Percentiles rank a stretch among this genome's conserved stretches.
Conservation (phyloP, 208 protist genomes). For the Crithidia thermophila region DNA sequence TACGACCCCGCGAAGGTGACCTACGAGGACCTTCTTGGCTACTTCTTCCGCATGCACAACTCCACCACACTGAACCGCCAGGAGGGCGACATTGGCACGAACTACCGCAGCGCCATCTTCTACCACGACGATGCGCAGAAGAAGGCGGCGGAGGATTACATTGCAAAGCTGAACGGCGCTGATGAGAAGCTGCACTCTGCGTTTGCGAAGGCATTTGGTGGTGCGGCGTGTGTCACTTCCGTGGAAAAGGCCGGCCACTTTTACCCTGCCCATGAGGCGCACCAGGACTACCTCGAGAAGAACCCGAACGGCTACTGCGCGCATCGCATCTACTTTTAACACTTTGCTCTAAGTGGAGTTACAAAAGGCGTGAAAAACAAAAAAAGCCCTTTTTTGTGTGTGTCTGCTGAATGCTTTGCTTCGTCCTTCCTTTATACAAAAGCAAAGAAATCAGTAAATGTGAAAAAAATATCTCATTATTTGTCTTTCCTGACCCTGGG, state of each 20-base stretch:
- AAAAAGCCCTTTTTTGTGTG: neutral
- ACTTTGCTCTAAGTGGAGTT: too few species aligned
- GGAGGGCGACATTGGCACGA: slow-evolving; percentile 90
- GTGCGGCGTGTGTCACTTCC: slow-evolving; percentile 61
- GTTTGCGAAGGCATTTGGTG: slow-evolving; percentile 76
- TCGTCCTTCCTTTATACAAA: too few species aligned
- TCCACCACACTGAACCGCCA: slow-evolving; percentile 94
- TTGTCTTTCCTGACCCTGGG: neutral
- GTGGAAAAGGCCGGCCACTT: slow-evolving; percentile 69
- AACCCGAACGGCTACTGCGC: slow-evolving; percentile 80
- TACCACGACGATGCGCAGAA: slow-evolving; percentile 92
- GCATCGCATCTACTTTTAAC: slow-evolving; percentile 78
- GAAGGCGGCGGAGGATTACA: slow-evolving; percentile 71
- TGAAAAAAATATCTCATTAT: too few species aligned
- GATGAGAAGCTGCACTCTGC: slow-evolving; percentile 56
- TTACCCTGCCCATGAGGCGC: slow-evolving; percentile 87
- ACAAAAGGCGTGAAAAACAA: too few species aligned
- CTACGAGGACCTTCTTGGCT: slow-evolving; percentile 87
- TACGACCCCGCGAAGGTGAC: slow-evolving; percentile 84
- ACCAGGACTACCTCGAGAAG: slow-evolving; percentile 70
- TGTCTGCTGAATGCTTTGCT: too few species aligned
- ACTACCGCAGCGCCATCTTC: slow-evolving; percentile 95
- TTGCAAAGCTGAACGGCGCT: slow-evolving; percentile 66
- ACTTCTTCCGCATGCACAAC: slow-evolving; percentile 96
- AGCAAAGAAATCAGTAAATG: too few species aligned